phyloP scores from a whole-genome alignment of 768 basidiomycete species.

The Antrodiella citrinella region DNA sequence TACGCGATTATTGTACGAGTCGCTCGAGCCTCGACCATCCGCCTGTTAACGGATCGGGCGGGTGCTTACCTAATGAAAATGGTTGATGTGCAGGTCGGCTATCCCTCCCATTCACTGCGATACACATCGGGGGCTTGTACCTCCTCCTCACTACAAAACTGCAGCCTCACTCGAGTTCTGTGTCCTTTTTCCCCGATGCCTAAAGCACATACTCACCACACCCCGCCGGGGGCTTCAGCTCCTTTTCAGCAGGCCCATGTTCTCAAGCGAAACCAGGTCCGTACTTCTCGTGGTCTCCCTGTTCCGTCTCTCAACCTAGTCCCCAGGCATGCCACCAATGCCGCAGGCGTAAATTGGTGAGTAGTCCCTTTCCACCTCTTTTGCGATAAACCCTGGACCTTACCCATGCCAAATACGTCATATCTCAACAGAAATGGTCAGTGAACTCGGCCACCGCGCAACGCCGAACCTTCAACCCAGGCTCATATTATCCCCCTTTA shows the following conservation, averaged over 20 bases:
- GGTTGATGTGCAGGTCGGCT: not conserved
- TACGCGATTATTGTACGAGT: too few relatives aligned
- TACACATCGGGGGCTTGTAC: not conserved
- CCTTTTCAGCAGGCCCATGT: conserved; percentile 8
- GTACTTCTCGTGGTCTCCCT: conserved; percentile 3
- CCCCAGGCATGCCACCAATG: conserved; percentile 45
- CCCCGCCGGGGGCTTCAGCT: not conserved
- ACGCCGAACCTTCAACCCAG: conserved; percentile 5
- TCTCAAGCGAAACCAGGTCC: conserved; percentile 26
- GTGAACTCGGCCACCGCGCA: conserved; percentile 2
- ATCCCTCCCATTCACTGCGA: not conserved
- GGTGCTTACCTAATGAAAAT: not conserved
- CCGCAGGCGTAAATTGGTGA: conserved; percentile 55
- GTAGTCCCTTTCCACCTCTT: conserved; percentile 6
- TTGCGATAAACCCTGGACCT: not conserved
- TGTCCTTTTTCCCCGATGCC: not conserved
- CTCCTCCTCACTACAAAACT: too few relatives aligned
- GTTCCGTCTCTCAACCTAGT: not conserved
- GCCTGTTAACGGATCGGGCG: not conserved
- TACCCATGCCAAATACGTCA: not conserved
- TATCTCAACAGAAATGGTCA: conserved; percentile 20
- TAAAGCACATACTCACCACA: not conserved
- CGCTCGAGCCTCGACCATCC: too few relatives aligned
- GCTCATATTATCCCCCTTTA: conserved; percentile 19
- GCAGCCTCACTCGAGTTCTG: too few relatives aligned